Evolutionary conservation across 2,329 filamentous ascomycete genomes (phyloP), one percentile per base, ranked within the genome.

Genomic region (Aureobasidium melanogenum): DNA sequence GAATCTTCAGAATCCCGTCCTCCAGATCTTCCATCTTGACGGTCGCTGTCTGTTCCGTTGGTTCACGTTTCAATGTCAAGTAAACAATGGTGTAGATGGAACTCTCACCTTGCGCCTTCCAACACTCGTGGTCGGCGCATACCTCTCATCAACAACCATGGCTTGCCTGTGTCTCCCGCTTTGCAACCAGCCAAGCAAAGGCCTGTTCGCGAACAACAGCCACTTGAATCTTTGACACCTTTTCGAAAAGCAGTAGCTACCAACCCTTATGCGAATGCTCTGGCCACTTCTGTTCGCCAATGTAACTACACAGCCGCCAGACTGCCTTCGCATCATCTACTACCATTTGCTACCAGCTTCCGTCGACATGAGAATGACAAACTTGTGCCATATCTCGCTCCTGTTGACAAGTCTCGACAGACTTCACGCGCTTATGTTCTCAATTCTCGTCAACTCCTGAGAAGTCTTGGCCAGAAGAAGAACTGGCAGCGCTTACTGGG

Each of bases 191-290:
- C 17, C 10, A 19, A 48, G 9, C 24, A 46, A 30, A 39, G 24
- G 1, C 43, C 44, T 41, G 32, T n/a, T 17, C 56, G 56, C 32
- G 38, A 30, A 26, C 56, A 32, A 3, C 56, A 59, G 26, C 7
- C 56, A 3, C 56, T 59, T 9, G 32, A 50, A 8, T 43, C 56
- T 24, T 71, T 75, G 28, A 74, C 75, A 2, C 73, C 78, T 2
- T 82, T 89, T 63, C 83, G 86, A 67, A 77, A 76, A 61, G 80
- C 82, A 62, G 74, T 91, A 1, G 75, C 75, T 32, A 77, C 78
- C 39, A 91, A 88, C 65, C 78, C 85, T 2, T 90, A 83, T 66
- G 87, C 87, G 3, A 79, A 79, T 47, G 82, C 84, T 7, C 79
- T 91, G 24, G 82, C 82, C 32, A 81, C 82, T 0, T 83, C 84